These are phyloP conservation scores for Exophiala sp. DNA, from an alignment of 2,329 filamentous ascomycete species.

Conservation along the genomic window DNA sequence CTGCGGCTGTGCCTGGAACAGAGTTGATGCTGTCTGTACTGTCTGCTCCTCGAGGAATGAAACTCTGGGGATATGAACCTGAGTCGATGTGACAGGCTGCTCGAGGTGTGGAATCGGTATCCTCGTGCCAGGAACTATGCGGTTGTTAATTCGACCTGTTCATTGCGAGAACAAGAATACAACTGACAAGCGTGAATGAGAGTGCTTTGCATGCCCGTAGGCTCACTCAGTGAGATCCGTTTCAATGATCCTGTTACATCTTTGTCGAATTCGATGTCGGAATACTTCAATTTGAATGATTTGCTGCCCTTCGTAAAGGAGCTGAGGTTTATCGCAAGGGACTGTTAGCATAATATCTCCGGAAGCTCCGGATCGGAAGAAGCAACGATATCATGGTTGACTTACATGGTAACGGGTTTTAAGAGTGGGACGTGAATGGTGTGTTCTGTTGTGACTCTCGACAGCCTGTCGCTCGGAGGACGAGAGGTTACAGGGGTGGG, in stretches of 20 bases:
- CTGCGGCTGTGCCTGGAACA: conserved; percentile 40
- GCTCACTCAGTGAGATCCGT: conserved; percentile 38
- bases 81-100: conserved; percentile 37
- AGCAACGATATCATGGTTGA: background rate
- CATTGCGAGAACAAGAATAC: conserved; percentile 1
- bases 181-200: conserved; percentile 39
- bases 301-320: conserved; percentile 39
- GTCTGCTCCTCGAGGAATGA: conserved; percentile 44
- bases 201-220: conserved; percentile 35
- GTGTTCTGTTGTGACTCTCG: conserved; percentile 24
- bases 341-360: conserved; percentile 31
- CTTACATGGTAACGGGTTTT: conserved; percentile 20
- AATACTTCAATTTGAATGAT: conserved; percentile 40
- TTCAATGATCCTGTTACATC: conserved; percentile 36
- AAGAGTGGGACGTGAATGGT: conserved; percentile 13
- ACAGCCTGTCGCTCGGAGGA: conserved; percentile 19
- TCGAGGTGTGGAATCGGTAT: conserved; percentile 42
- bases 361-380: conserved; percentile 29
- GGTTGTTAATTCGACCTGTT: background rate
- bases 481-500: conserved; percentile 32
- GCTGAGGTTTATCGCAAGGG: conserved; percentile 33
- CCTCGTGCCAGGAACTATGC: conserved; percentile 36
- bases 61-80: conserved; percentile 35
- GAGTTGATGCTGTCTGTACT: conserved; percentile 37
- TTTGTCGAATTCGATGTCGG: conserved; percentile 39